Conservation (phyloP, 768 basidiomycete species). For the Kwoniella dejecticola region DNA sequence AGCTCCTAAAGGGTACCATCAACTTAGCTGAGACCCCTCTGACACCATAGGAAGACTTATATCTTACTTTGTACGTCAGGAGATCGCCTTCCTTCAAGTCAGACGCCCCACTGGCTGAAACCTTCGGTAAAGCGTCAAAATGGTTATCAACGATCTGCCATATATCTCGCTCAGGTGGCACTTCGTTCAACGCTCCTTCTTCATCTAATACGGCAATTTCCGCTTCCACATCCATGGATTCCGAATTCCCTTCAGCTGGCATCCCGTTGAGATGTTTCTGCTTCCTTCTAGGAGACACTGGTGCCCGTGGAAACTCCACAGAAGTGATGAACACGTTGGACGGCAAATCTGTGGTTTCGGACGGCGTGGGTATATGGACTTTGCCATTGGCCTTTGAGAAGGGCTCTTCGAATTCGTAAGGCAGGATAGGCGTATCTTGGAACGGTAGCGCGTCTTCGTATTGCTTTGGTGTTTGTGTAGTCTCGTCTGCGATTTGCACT, state of each 20-base stretch:
- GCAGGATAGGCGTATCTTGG: not conserved
- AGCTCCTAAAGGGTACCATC: constrained; percentile 29
- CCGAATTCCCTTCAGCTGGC: not conserved
- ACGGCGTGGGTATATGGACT: constrained; percentile 19
- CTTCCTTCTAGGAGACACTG: constrained; percentile 4
- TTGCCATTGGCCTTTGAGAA: not conserved
- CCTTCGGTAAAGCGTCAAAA: constrained; percentile 3
- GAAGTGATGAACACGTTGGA: constrained; percentile 31
- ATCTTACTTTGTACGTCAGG: constrained; percentile 39
- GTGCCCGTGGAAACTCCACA: constrained; percentile 19
- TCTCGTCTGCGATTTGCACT: not conserved
- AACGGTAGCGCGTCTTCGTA: not conserved
- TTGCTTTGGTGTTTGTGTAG: not conserved
- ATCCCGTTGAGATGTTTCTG: not conserved
- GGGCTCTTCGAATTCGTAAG: constrained; percentile 4
- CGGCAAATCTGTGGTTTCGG: constrained; percentile 28
- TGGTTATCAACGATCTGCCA: constrained; percentile 20
- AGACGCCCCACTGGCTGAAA: not conserved
- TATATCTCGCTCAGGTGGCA: not conserved
- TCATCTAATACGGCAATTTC: constrained; percentile 12
- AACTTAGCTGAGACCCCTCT: not conserved
- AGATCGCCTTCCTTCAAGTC: constrained; percentile 12
- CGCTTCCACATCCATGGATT: not conserved
- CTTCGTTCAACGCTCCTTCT: constrained; percentile 20
- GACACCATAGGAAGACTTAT: not conserved